phyloP scores from a whole-genome alignment of 805 yeast genomes.

The Starmerella davenportii region DNA sequence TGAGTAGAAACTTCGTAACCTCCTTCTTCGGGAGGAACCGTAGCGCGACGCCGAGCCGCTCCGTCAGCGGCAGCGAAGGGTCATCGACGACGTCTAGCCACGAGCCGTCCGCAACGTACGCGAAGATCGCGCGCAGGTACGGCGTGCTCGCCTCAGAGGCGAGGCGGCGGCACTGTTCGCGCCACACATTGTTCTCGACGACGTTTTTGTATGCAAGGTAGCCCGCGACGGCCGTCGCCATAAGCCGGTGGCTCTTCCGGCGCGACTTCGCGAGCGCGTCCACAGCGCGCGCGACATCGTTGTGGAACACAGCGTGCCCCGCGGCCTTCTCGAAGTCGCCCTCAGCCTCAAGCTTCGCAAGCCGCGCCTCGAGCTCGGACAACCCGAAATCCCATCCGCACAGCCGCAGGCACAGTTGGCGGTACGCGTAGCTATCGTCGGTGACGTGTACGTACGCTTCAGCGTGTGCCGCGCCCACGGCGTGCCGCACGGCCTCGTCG shows the following conservation, averaged over 20 bases:
- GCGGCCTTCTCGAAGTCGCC: conserved; percentile 80
- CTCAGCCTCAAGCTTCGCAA: conserved; percentile 34
- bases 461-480: conserved; percentile 30
- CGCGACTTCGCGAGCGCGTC: conserved; percentile 59
- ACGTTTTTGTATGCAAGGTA: conserved; percentile 47
- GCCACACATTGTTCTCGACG: conserved; percentile 60
- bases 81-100: conserved; percentile 96
- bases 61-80: conserved; percentile 69
- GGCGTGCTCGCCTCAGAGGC: conserved; percentile 83
- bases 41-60: conserved; percentile 77
- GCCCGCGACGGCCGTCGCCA: conserved; percentile 90
- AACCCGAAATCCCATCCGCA: conserved; percentile 82
- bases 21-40: conserved; percentile 66
- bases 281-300: conserved; percentile 66
- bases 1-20: conserved; percentile 48
- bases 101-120: conserved; percentile 80
- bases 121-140: conserved; percentile 77
- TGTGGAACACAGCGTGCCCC: conserved; percentile 93
- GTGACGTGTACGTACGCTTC: conserved; percentile 20
- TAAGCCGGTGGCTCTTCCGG: conserved; percentile 50
- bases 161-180: conserved; percentile 75
- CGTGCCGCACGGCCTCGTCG: conserved; percentile 34
- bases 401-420: conserved; percentile 63
- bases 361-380: conserved; percentile 54
- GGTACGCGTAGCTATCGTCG: conserved; percentile 39